Evolutionary conservation across 2,329 filamentous ascomycete species (phyloP).

Genomic region (Fusarium pseudograminearum): DNA sequence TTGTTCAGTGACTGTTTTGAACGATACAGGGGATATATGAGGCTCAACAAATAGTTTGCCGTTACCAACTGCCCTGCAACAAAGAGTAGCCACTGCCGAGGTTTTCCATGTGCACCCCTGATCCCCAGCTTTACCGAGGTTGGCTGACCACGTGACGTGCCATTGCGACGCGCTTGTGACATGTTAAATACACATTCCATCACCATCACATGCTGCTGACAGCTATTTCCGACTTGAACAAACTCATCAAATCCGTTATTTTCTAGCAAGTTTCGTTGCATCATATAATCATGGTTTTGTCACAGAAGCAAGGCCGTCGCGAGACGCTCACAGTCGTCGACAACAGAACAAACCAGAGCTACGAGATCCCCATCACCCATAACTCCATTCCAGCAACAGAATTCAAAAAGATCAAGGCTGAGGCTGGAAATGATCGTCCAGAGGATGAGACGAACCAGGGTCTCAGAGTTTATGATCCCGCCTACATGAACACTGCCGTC

Average conservation of each 20-base stretch:
- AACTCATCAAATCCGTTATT: background rate
- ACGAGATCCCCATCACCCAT: conserved; percentile 62
- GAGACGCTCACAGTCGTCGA: conserved; percentile 59
- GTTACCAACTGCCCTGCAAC: background rate
- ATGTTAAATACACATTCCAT: conserved; percentile 4
- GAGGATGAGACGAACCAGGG: conserved; percentile 63
- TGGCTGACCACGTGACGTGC: background rate
- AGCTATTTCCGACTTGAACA: background rate
- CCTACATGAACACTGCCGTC: conserved; percentile 66
- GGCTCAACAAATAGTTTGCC: background rate
- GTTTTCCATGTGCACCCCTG: background rate
- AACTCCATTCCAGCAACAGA: conserved; percentile 64
- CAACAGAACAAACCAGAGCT: conserved; percentile 62
- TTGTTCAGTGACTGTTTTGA: background rate
- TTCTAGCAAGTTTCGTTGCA: background rate
- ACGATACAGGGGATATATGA: background rate
- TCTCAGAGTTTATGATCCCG: conserved; percentile 64
- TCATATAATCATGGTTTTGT: background rate
- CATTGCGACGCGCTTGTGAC: background rate
- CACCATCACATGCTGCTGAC: conserved; percentile 6
- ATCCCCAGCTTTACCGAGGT: background rate
- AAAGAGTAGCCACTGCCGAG: background rate
- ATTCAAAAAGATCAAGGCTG: conserved; percentile 63
- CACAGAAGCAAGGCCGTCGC: conserved; percentile 23
- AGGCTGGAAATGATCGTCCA: conserved; percentile 51